Evolutionary conservation across 352 stramenopile genomes (phyloP).

Genomic region (Phytophthora litchii): DNA sequence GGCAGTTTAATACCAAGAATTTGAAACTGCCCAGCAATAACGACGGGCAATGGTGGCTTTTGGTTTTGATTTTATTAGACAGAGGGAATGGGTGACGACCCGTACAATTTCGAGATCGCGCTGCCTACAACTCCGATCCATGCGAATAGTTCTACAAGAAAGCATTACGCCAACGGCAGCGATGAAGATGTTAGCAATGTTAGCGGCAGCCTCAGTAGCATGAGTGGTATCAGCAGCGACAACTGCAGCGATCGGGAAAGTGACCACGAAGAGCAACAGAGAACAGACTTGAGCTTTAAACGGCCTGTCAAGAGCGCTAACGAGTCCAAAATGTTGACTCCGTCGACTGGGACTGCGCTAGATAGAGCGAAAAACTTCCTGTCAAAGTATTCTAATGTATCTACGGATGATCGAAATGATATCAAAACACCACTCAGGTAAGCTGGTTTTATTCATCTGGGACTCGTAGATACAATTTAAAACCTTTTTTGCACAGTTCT

Average conservation of each 20-base stretch:
- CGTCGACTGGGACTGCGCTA: constrained; percentile 39
- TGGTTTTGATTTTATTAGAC: background rate
- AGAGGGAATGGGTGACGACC: constrained; percentile 35
- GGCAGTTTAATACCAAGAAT: too few species aligned
- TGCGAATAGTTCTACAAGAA: constrained; percentile 9
- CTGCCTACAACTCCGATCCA: constrained; percentile 32
- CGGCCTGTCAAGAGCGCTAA: constrained; percentile 2
- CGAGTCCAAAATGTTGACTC: background rate
- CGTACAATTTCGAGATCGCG: constrained; percentile 61
- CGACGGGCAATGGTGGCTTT: too few species aligned
- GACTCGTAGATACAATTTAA: constrained; percentile 1
- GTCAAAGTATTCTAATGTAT: constrained; percentile 70
- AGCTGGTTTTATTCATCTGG: background rate
- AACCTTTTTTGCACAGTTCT: constrained; percentile 8
- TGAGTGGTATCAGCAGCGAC: constrained; percentile 28
- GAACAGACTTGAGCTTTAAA: background rate
- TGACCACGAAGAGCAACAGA: background rate
- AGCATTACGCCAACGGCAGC: constrained; percentile 1
- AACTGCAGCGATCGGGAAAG: background rate
- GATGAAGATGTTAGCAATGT: constrained; percentile 17
- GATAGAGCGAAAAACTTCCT: constrained; percentile 79
- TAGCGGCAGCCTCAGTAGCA: constrained; percentile 23
- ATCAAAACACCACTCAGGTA: constrained; percentile 15
- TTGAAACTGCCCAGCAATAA: background rate
- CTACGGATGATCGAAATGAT: constrained; percentile 9